phyloP scores from a whole-genome alignment of 1,284 basidiomycete genomes.

The Marasmius sp. region DNA sequence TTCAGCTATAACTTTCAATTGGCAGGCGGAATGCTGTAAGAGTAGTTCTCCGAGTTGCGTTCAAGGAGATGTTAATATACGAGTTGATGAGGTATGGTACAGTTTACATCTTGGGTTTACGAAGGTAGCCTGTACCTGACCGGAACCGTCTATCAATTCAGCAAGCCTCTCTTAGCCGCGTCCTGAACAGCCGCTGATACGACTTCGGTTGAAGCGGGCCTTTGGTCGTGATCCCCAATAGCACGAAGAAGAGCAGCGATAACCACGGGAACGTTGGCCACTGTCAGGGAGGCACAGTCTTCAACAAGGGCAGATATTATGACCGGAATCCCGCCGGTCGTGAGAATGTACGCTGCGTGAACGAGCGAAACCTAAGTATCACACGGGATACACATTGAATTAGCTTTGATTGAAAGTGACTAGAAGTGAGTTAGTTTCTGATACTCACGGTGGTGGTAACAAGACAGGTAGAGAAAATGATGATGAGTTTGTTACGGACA shows the following conservation, averaged over 20 bases:
- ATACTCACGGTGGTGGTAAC: constrained; percentile 29
- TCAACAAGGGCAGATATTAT: constrained; percentile 39
- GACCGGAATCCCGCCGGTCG: constrained; percentile 28
- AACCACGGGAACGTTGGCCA: constrained; percentile 41
- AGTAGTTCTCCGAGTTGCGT: too few relatives aligned
- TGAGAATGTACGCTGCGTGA: constrained; percentile 37
- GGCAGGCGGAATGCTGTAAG: too few relatives aligned
- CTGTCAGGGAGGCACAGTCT: constrained; percentile 38
- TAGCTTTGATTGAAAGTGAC: background rate
- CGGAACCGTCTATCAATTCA: too few relatives aligned
- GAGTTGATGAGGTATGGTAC: too few relatives aligned
- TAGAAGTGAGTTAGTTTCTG: background rate
- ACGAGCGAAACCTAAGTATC: constrained; percentile 34
- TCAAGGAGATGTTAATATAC: too few relatives aligned
- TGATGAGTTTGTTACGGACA: constrained; percentile 34
- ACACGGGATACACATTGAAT: background rate
- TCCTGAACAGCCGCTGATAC: background rate
- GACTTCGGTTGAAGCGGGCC: background rate
- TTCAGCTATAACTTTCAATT: too few relatives aligned
- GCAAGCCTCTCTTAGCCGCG: background rate
- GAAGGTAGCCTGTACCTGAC: too few relatives aligned
- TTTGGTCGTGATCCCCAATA: background rate
- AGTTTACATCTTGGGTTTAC: too few relatives aligned
- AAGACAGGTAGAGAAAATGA: constrained; percentile 41
- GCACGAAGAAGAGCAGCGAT: constrained; percentile 28